Evolutionary conservation across 2,329 filamentous ascomycete species (phyloP), one percentile per base, ranked within the genome.

Genomic region (Neonectria ditissima): DNA sequence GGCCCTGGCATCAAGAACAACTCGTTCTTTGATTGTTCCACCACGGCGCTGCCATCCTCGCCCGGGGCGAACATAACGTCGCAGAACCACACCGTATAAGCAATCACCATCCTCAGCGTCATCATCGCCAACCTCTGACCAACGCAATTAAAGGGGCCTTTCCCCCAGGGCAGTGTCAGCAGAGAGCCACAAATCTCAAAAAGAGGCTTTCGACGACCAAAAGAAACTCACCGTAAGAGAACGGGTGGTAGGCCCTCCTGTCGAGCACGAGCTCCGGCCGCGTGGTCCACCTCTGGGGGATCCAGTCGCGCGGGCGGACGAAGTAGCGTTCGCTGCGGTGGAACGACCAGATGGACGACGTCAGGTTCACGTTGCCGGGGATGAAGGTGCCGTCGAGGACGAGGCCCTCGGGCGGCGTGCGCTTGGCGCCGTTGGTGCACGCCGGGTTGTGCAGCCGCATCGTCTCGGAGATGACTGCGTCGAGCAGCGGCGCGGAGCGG

Each of bases 391-490:
- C 68, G 18, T 74, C 72, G 4, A 77, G 59, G 2, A 41, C 59
- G 2, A 76, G 59, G 1, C 76, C 76, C 22, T 67, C 64, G 2
- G 69, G 63, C 1, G 75, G 72, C 0, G 73, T 70, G 4, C 69
- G 47, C 5, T 73, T 69, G 16, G 69, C 61, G 2, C 69, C 75
- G 10, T 73, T 75, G 2, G 72, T 71, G 14, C 75, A 68, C 1
- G 72, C 67, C 0, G 75, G 72, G 7, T 67, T 70, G n/a, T 77
- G 58, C 9, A 77, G 50, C 1, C 76, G 67, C 28, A 78, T 59
- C 1, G 74, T 73, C 55, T 78, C 76, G 20, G 73, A 70, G 24
- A 77, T 74, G 10, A 76, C 52, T 0, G 74, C 75, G 10, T 71
- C 73, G 1, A 78, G 57, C 18, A 67, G 65, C 6, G 43, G 54